These are phyloP conservation scores for Iodosphaeria phyllophila DNA, from an alignment of 2,329 filamentous ascomycete genomes.

Conservation along the genomic window DNA sequence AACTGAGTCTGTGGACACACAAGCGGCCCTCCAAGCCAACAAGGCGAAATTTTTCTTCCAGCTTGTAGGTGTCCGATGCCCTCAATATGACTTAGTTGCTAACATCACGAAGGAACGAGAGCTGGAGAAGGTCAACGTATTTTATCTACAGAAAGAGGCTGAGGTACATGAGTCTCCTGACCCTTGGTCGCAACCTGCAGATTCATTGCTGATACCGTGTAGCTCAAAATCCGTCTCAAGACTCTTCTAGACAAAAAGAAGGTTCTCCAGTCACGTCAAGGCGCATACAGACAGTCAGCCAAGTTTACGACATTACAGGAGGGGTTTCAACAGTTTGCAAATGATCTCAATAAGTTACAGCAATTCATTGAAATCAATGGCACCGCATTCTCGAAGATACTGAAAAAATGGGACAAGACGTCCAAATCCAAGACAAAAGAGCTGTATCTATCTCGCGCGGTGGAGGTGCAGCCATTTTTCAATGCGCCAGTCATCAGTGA, in stretches of 20 bases:
- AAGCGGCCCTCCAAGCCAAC: constrained; percentile 82
- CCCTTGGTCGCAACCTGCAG: neutral
- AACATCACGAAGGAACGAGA: constrained; percentile 61
- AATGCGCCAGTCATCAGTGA: constrained; percentile 94
- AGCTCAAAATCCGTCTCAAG: constrained; percentile 86
- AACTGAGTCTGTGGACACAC: constrained; percentile 45
- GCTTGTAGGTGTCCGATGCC: constrained; percentile 50
- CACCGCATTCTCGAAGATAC: constrained; percentile 92
- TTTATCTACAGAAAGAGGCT: constrained; percentile 94
- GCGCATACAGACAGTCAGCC: constrained; percentile 69
- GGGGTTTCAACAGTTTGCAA: constrained; percentile 92
- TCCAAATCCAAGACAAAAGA: constrained; percentile 98
- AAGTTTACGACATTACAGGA: constrained; percentile 92
- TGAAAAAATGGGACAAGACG: constrained; percentile 99
- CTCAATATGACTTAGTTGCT: constrained; percentile 13
- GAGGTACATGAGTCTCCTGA: constrained; percentile 42
- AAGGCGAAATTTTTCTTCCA: constrained; percentile 98
- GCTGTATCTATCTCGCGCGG: constrained; percentile 83
- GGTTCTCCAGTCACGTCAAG: constrained; percentile 65
- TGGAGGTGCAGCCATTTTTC: constrained; percentile 96
- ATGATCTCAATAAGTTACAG: constrained; percentile 90
- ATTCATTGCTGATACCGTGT: constrained; percentile 1
- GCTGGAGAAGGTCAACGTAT: constrained; percentile 94
- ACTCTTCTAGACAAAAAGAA: constrained; percentile 92
- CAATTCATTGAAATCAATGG: constrained; percentile 98